phyloP scores from a whole-genome alignment of 1,284 basidiomycete species.

The Cryptococcus sp. region DNA sequence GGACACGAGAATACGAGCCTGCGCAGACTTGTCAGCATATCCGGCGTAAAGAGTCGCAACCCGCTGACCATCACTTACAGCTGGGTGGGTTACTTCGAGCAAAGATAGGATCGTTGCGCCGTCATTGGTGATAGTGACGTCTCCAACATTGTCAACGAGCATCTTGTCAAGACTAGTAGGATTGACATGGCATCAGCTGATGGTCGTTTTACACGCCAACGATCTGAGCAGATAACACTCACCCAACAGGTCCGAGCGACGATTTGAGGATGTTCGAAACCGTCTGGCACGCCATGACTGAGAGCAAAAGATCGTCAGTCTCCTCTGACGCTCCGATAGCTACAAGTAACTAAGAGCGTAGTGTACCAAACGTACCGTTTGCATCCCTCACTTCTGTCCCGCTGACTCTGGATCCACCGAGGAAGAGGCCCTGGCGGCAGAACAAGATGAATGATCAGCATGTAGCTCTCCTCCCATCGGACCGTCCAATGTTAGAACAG shows the following conservation, averaged over 20 bases:
- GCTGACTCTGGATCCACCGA: conserved; percentile 89
- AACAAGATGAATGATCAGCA: neutral
- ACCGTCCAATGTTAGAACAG: neutral
- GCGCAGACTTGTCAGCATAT: neutral
- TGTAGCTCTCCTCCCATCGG: conserved; percentile 16
- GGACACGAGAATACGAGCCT: conserved; percentile 89
- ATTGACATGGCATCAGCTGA: conserved; percentile 14
- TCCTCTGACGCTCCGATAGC: neutral
- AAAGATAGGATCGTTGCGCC: conserved; percentile 96
- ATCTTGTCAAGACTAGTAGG: conserved; percentile 83
- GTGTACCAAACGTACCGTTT: conserved; percentile 66
- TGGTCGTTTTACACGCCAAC: neutral
- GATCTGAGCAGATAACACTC: conserved; percentile 13
- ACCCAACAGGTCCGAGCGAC: conserved; percentile 85
- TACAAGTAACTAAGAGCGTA: neutral
- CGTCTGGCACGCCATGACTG: conserved; percentile 91
- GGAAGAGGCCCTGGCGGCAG: conserved; percentile 68
- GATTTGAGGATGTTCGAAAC: conserved; percentile 99
- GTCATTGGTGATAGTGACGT: conserved; percentile 99
- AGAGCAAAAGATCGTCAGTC: conserved; percentile 16
- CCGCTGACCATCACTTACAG: conserved; percentile 56
- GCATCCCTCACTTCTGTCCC: conserved; percentile 96
- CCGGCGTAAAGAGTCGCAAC: no score
- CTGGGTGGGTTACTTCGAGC: conserved; percentile 89
- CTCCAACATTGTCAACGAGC: conserved; percentile 98